A percentile compares a stretch with the other conserved stretches of the same genome.
These are phyloP conservation scores for Agaricus bisporus DNA, from an alignment of 768 basidiomycete genomes.

Conservation along the genomic window DNA sequence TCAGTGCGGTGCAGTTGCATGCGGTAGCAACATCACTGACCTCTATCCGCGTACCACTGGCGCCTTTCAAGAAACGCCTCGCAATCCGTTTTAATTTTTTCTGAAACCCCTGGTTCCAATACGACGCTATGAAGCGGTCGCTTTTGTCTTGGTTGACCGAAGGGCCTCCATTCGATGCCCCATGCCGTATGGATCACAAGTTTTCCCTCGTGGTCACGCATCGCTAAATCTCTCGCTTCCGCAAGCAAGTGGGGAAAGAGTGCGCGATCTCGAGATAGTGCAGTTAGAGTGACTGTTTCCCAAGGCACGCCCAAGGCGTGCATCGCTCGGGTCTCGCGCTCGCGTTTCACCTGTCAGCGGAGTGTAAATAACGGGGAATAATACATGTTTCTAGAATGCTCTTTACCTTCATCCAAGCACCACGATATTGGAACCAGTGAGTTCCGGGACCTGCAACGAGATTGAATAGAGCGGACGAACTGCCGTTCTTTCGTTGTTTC, in stretches of 20 bases:
- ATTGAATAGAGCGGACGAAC: conserved; percentile 81
- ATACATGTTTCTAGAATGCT: conserved; percentile 2
- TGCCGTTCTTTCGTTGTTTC: conserved; percentile 87
- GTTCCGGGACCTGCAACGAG: conserved; percentile 95
- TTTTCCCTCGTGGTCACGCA: conserved; percentile 85
- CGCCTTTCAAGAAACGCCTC: conserved; percentile 76
- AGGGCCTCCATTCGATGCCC: conserved; percentile 95
- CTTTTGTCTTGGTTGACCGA: conserved; percentile 86
- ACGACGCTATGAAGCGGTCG: conserved; percentile 88
- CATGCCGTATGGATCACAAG: conserved; percentile 95
- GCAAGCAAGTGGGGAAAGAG: conserved; percentile 76
- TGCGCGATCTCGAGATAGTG: conserved; percentile 78
- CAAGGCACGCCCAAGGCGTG: conserved; percentile 90
- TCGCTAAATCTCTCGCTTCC: conserved; percentile 87
- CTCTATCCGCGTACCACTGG: conserved; percentile 96
- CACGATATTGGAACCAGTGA: conserved; percentile 85
- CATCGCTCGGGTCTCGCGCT: conserved; percentile 90
- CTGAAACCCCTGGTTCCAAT: conserved; percentile 73
- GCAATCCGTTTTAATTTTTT: conserved; percentile 77
- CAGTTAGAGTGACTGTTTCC: conserved; percentile 94
- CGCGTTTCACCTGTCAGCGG: conserved; percentile 74
- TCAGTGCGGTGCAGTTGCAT: not conserved
- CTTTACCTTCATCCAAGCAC: conserved; percentile 92
- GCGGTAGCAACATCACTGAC: conserved; percentile 32
- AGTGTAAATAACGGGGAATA: conserved; percentile 8